Conservation (phyloP, 352 stramenopile species). For the Phytophthora multivora region DNA sequence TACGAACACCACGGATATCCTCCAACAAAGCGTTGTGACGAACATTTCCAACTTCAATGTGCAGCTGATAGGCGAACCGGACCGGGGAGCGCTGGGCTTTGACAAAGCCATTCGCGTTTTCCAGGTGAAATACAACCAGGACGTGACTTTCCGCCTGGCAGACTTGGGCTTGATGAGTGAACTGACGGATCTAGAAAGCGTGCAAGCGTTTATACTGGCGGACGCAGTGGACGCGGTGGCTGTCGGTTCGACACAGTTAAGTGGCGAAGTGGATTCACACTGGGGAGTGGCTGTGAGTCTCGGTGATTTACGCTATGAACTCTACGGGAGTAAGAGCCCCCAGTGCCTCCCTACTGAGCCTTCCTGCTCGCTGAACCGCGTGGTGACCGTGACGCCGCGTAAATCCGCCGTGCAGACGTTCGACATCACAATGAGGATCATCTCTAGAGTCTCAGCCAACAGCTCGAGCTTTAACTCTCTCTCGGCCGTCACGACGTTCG, state of each 20-base stretch:
- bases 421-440: conserved; percentile 35
- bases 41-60: conserved; percentile 16
- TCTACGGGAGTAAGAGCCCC: conserved; percentile 15
- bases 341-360: conserved; percentile 14
- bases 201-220: conserved; percentile 17
- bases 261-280: conserved; percentile 4
- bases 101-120: conserved; percentile 27
- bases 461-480: conserved; percentile 25
- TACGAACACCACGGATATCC: conserved; percentile 25
- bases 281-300: conserved; percentile 17
- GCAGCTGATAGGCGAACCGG: conserved; percentile 29
- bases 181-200: conserved; percentile 33
- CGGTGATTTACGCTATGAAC: conserved; percentile 21
- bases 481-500: conserved; percentile 28
- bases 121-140: conserved; percentile 47
- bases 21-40: conserved; percentile 15
- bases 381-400: conserved; percentile 38
- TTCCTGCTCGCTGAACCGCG: conserved; percentile 21
- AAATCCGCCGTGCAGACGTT: conserved; percentile 49
- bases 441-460: conserved; percentile 24
- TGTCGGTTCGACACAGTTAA: conserved; percentile 15
- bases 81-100: conserved; percentile 21
- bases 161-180: conserved; percentile 34
- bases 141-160: conserved; percentile 39
- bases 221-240: conserved; percentile 20